Evolutionary conservation across 768 basidiomycete genomes (phyloP).

Genomic region (Roridomyces roridus): DNA sequence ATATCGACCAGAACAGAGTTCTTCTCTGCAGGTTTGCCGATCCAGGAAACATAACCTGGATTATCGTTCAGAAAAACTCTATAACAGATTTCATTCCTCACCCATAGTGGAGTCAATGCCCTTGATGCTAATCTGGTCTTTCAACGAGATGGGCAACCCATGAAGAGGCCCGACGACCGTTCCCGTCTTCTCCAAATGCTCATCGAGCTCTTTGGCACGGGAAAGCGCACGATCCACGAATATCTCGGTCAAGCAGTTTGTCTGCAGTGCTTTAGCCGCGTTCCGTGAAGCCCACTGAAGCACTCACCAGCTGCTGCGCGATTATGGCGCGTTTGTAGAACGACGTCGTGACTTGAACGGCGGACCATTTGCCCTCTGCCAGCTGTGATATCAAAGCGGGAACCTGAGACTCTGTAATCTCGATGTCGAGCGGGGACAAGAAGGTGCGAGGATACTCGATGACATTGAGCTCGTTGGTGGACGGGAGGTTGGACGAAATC

Average conservation of each 20-base stretch:
- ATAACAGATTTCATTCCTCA: constrained; percentile 23
- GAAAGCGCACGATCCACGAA: constrained; percentile 74
- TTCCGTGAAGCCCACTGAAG: neutral
- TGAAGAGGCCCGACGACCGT: constrained; percentile 74
- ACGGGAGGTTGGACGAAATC: constrained; percentile 55
- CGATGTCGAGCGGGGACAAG: constrained; percentile 56
- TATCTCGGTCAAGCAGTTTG: constrained; percentile 86
- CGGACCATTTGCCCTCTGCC: constrained; percentile 59
- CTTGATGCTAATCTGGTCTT: constrained; percentile 75
- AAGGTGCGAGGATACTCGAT: constrained; percentile 63
- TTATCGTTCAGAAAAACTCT: neutral
- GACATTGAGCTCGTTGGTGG: constrained; percentile 57
- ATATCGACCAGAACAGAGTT: constrained; percentile 72
- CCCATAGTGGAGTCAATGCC: constrained; percentile 77
- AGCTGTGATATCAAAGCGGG: constrained; percentile 58
- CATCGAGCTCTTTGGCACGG: constrained; percentile 72
- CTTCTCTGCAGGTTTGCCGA: constrained; percentile 62
- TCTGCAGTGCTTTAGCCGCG: constrained; percentile 37
- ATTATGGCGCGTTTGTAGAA: constrained; percentile 81
- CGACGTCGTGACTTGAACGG: constrained; percentile 72
- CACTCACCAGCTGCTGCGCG: constrained; percentile 75
- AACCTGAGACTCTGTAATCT: constrained; percentile 51
- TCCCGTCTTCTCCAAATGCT: constrained; percentile 64
- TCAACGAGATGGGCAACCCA: constrained; percentile 76
- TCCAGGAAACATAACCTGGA: constrained; percentile 75